Percentiles rank a stretch among this genome's conserved stretches.
Conservation (phyloP, 495 filamentous ascomycete species). For the Trichoderma erinaceum region DNA sequence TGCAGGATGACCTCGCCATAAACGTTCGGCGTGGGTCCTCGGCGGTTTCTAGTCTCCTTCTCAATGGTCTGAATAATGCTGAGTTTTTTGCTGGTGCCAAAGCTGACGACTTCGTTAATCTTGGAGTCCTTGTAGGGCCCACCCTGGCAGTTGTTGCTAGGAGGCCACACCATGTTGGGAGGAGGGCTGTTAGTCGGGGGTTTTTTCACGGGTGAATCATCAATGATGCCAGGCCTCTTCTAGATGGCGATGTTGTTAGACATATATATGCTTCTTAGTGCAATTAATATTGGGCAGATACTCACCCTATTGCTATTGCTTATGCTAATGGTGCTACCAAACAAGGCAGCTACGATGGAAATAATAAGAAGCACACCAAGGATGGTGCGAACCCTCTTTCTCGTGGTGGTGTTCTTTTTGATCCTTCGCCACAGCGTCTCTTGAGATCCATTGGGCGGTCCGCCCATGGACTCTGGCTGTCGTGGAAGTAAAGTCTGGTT, state of each 20-base stretch:
- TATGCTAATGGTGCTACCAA: background rate
- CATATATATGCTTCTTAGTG: background rate
- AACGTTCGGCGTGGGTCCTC: constrained; percentile 25
- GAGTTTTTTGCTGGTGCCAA: constrained; percentile 24
- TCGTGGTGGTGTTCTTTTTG: constrained; percentile 16
- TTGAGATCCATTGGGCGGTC: background rate
- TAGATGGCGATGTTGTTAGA: background rate
- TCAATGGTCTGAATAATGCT: constrained; percentile 24
- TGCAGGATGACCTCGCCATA: constrained; percentile 38
- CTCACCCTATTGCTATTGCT: background rate
- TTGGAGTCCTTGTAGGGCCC: background rate
- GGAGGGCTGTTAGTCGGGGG: background rate
- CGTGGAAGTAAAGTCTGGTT: constrained; percentile 29
- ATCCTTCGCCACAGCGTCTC: background rate
- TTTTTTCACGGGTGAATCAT: background rate
- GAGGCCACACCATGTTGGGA: constrained; percentile 5
- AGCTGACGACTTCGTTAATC: background rate
- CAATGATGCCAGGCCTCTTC: constrained; percentile 2
- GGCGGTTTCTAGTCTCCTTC: constrained; percentile 18
- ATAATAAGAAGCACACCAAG: constrained; percentile 26
- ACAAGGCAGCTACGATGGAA: constrained; percentile 18
- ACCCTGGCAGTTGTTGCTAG: constrained; percentile 2
- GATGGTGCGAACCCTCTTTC: constrained; percentile 15
- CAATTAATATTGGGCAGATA: background rate
- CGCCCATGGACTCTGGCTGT: constrained; percentile 39